Base-by-base conservation (phyloP, 176 grass and related monocot species). In the Tillandsia leiboldiana region DNA sequence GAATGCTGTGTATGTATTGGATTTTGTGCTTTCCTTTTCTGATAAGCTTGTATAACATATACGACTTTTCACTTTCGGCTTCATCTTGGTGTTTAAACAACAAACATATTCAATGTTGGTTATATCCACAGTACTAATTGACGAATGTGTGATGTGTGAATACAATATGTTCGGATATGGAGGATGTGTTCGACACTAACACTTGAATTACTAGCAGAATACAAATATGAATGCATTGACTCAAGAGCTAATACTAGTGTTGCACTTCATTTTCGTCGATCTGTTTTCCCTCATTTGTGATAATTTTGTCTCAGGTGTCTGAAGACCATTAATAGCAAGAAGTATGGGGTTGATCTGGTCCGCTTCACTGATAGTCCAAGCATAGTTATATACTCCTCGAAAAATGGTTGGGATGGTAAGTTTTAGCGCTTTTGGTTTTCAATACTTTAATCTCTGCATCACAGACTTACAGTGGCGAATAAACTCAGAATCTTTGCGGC, bases 291-390 rank as follows among this genome's bases (percentile, higher is more conserved):
- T 59, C 54, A 59, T 59, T 9, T 59, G 54, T 17, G 54, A 29
- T 11, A 62, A 11, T 10, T 63, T 75, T 11, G 33, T 72, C 15
- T 53, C 78, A 97, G 94, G 62, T 97, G 94, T 78, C 85, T 97
- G 79, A 97, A 97, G 82, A 97, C 94, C 22, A 97, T 97, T 76
- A 97, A 97, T 87, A 97, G 94, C 82, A 97, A 97, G 81, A 97
- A 97, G 10, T 92, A 97, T 83, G 94, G 94, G 20, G 94, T 97
- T 51, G 94, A 97, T 71, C 72, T 97, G 64, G 94, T 97, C 14
- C 79, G 81, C 73, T 97, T 97, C 75, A 92, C 93, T 83, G 82
- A 89, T 78, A 92, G 92, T 80, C 93, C 93, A 27, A 65, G 74
- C 57, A 62, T 85, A 65, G 89, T 97, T 61, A 84, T 97, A 58